Percentiles rank a stretch among this genome's conserved stretches.
Conservation (phyloP, 345 rosid species). For the Eucalyptus globulus region DNA sequence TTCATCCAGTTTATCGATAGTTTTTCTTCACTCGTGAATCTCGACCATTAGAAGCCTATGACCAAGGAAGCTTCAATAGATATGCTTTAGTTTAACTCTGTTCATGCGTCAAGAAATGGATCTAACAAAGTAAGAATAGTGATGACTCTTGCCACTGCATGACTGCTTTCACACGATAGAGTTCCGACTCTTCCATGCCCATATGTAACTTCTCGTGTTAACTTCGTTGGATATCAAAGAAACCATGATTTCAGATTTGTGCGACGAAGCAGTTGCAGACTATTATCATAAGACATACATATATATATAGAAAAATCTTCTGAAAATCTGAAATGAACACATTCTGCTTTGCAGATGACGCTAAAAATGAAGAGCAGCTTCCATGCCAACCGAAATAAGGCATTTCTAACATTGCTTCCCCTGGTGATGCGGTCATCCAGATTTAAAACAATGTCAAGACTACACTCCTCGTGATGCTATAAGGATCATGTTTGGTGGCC, state of each 20-base stretch:
- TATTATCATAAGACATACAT: not conserved
- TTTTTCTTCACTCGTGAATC: not conserved
- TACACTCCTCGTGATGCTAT: not conserved
- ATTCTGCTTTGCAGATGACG: not conserved
- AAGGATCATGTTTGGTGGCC: not conserved
- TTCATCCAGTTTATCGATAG: not conserved
- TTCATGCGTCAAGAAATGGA: not conserved
- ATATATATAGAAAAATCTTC: not conserved
- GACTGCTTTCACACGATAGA: not conserved
- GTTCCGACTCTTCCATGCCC: not conserved
- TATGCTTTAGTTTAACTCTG: not conserved
- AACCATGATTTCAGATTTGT: not conserved
- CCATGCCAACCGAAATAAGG: not conserved
- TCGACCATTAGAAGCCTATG: not conserved
- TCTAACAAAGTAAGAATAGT: not conserved
- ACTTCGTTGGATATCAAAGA: not conserved
- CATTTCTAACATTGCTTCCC: not conserved
- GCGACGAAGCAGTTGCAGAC: not conserved
- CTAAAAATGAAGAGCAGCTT: not conserved
- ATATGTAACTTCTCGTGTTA: not conserved
- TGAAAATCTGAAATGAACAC: not conserved
- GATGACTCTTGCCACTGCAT: not conserved
- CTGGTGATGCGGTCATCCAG: not conserved
- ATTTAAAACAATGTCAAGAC: not conserved
- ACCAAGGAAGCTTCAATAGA: not conserved